Evolutionary conservation across 2,329 filamentous ascomycete species (phyloP), one percentile per base, ranked within the genome.

Genomic region (Exserohilum turcica): DNA sequence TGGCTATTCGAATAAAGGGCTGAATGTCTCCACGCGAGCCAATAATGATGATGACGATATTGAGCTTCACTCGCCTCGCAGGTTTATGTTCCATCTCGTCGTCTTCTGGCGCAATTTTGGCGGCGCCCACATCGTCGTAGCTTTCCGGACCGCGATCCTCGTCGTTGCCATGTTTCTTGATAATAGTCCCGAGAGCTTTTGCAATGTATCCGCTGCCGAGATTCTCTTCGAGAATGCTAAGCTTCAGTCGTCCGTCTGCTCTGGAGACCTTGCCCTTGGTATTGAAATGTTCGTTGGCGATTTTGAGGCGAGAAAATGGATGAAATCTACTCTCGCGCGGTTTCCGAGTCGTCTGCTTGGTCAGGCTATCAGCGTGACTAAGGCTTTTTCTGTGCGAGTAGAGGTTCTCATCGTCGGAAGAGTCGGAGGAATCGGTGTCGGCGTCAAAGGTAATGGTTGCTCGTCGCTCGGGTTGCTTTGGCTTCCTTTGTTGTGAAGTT

Each of bases 31-130:
- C 90, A 43, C 90, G 81, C 2, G 86, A 90, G 2, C 90, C 90
- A 62, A 93, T 91, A 6, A 93, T 88, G 83, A 92, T 91, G 63
- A 93, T 87, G 24, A 92, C 89, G 47, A 94, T 88, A 70, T 92
- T 92, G 40, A 94, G 77, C 8, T 71, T 77, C 1, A 86, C 81
- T n/a, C 74, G 63, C 21, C 57, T 60, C 13, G 59, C 57, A 3
- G 62, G 63, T 40, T 74, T 58, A 24, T 66, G 50, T 49, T 74
- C 68, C 72, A 73, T 73, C 3, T 65, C 61, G 33, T 73, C 71
- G 9, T 71, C 65, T 36, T 73, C 66, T 6, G 68, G 64, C 3
- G 63, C 48, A n/a, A 70, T 69, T 52, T 72, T 70, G 33, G 13
- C 63, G 52, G 8, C 37, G 27, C 18, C 52, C 54, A 5, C 29